These are phyloP conservation scores for Sphaerulina populicola DNA, from an alignment of 2,329 filamentous ascomycete genomes.

Conservation along the genomic window DNA sequence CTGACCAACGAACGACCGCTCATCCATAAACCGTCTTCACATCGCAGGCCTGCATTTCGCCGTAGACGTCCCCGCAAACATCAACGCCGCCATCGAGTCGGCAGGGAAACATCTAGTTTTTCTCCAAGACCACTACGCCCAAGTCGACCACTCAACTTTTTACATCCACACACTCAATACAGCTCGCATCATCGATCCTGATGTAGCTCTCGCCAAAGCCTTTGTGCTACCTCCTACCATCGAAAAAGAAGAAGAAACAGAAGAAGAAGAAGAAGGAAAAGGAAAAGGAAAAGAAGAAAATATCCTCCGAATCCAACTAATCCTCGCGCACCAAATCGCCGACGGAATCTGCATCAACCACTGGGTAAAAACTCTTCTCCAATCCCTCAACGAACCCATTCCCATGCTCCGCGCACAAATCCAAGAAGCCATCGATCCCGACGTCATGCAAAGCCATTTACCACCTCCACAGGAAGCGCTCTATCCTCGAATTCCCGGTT, in stretches of 20 bases:
- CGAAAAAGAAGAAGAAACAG: conserved; percentile 16
- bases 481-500: conserved; percentile 37
- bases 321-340: conserved; percentile 41
- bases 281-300: conserved; percentile 10
- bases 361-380: conserved; percentile 38
- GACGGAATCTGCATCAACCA: conserved; percentile 33
- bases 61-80: conserved; percentile 29
- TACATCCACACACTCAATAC: conserved; percentile 38
- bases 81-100: conserved; percentile 29
- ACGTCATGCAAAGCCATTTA: conserved; percentile 28
- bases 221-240: conserved; percentile 34
- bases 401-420: conserved; percentile 23
- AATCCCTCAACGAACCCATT: conserved; percentile 31
- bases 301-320: conserved; percentile 33
- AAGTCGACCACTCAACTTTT: conserved; percentile 33
- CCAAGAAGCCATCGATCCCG: conserved; percentile 12
- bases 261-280: no score
- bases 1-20: no score
- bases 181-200: conserved; percentile 34
- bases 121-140: conserved; percentile 33
- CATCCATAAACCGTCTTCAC: no score
- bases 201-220: conserved; percentile 33
- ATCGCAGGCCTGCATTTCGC: conserved; percentile 28
- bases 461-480: conserved; percentile 42
- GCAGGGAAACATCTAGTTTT: conserved; percentile 32